Evolutionary conservation across 2,329 filamentous ascomycete genomes (phyloP), one percentile per base, ranked within the genome.

Genomic region (Trichoderma asperellum): DNA sequence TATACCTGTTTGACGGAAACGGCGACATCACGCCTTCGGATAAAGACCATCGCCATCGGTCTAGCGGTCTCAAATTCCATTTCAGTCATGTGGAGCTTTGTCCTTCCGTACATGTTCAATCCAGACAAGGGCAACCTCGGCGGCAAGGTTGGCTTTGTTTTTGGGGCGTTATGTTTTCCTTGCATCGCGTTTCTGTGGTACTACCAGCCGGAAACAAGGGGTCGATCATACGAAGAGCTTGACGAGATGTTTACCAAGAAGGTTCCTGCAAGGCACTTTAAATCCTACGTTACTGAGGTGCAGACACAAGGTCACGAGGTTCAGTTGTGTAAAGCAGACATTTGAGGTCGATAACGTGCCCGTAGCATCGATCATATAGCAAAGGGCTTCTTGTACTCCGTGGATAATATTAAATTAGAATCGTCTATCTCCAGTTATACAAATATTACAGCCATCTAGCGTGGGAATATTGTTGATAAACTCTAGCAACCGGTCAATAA

Each of bases 41-140:
- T 27, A 11, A 59, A 59, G 21, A 59, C 56, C 1, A 59, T 59
- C 37, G 56, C 56, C 7, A 59, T 59, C 18, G 56, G 56, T 21
- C 37, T 37, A 11, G 35, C 56, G 8, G 21, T 59, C 2, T 34
- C 37, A n/a, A 59, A 34, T 21, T 21, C n/a, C 18, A 40, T 59
- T 16, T 37, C n/a, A 0, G 56, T 59, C 21, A 59, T 59, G 56
- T 59, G 56, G 56, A 34, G 37, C 37, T 59, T 59, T 24, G 56
- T 59, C n/a, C 37, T 59, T 59, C 56, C 56, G 16, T 59, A 59
- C 14, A 24, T 59, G 56, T 59, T 59, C 16, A 59, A 59, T n/a
- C 56, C 56, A 1, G 56, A 59, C 7, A 34, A 59, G 4, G 56
- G 34, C 34, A 59, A 59, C 5, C 34, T 59, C 3, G 56, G 56